A percentile compares a stretch with the other conserved stretches of the same genome.
Evolutionary conservation across 352 stramenopile genomes (phyloP).

Genomic region (Phytopythium sindhum): DNA sequence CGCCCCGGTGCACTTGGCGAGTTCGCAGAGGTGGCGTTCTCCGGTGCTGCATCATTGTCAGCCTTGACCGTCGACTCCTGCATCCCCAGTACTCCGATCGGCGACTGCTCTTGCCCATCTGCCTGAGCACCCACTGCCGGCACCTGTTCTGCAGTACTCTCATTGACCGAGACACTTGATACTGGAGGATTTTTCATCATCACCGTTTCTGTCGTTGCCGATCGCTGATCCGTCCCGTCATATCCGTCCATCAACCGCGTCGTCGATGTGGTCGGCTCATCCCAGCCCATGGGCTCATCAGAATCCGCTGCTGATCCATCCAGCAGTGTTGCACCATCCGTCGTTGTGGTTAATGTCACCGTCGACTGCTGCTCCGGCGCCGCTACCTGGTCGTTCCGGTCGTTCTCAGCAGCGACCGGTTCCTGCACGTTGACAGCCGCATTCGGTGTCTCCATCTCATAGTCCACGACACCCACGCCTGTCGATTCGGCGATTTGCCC

Average conservation of each 20-base stretch:
- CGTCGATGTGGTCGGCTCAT: not conserved
- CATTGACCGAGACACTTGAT: not conserved
- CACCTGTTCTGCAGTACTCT: no score
- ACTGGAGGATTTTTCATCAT: no score
- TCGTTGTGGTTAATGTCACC: no score
- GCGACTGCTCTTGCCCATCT: not conserved
- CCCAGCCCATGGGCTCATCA: not conserved
- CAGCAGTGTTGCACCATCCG: not conserved
- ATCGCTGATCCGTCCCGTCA: no score
- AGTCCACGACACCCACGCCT: not conserved
- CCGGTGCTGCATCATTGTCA: not conserved
- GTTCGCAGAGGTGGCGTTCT: no score
- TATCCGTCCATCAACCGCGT: not conserved
- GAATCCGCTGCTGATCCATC: no score
- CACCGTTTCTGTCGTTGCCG: no score
- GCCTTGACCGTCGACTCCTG: not conserved
- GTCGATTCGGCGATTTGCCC: no score
- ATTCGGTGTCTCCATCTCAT: not conserved
- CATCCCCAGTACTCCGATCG: not conserved
- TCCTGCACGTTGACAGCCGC: not conserved
- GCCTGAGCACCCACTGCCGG: no score
- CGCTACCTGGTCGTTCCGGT: not conserved
- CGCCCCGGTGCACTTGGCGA: not conserved
- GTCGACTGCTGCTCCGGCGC: no score
- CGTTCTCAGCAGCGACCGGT: not conserved